Percentiles rank a stretch among this genome's conserved stretches.
phyloP scores from a whole-genome alignment of 192 early-diverging fungal species.

The Cetraspora pellucida region DNA sequence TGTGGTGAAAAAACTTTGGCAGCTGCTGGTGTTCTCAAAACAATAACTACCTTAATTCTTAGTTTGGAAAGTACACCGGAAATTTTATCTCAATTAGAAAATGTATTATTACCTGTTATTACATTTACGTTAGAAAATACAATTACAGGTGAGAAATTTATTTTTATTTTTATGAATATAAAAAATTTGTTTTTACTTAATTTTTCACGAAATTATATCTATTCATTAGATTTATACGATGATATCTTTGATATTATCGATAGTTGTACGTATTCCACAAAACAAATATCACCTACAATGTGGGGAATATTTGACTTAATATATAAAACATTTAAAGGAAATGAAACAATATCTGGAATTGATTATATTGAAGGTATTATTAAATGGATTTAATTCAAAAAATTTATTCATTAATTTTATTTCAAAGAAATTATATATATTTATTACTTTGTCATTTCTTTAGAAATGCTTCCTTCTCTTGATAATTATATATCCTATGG shows the following conservation, averaged over 20 bases:
- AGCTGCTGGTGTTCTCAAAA: constrained; percentile 87
- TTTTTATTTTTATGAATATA: too few species aligned
- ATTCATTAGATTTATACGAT: constrained; percentile 72
- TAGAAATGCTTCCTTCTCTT: constrained; percentile 85
- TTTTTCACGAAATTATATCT: background rate
- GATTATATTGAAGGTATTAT: constrained; percentile 76
- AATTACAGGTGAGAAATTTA: constrained; percentile 53
- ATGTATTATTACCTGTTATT: constrained; percentile 75
- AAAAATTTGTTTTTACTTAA: background rate
- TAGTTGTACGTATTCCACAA: constrained; percentile 81
- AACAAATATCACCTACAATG: constrained; percentile 78
- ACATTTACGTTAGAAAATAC: constrained; percentile 76
- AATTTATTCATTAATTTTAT: too few species aligned
- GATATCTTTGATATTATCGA: constrained; percentile 90
- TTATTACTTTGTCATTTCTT: background rate
- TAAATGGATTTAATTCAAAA: background rate
- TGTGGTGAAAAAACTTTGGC: constrained; percentile 86
- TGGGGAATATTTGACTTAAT: constrained; percentile 84
- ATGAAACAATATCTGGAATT: constrained; percentile 55
- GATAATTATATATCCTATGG: constrained; percentile 92
- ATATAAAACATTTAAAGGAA: constrained; percentile 72
- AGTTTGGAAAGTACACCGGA: constrained; percentile 83
- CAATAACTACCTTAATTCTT: constrained; percentile 83
- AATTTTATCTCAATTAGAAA: constrained; percentile 79
- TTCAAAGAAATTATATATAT: background rate